These are phyloP conservation scores for Trypanosomatidae sp. DNA, from an alignment of 208 protist species.

Conservation along the genomic window DNA sequence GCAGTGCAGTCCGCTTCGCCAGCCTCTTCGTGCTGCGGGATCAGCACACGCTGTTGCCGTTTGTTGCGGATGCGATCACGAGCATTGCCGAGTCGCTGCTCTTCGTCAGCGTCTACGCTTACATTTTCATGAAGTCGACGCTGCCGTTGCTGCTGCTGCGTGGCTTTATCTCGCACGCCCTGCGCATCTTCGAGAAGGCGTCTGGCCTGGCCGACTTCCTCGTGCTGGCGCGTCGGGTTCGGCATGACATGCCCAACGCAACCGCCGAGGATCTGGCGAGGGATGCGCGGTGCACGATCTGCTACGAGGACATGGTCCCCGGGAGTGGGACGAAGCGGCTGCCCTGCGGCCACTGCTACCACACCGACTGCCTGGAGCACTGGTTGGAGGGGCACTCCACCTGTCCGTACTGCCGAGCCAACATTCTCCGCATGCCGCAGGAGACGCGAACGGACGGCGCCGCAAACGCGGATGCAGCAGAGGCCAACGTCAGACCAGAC, in stretches of 20 bases:
- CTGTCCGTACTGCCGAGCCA: constrained; percentile 83
- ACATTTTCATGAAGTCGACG: constrained; percentile 37
- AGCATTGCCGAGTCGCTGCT: constrained; percentile 37
- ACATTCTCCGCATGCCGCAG: constrained; percentile 39
- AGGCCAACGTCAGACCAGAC: neutral
- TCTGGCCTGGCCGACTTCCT: constrained; percentile 39
- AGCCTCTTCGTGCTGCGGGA: constrained; percentile 21
- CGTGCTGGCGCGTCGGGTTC: constrained; percentile 34
- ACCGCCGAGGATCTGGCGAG: constrained; percentile 54
- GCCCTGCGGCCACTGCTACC: constrained; percentile 85
- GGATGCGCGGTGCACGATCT: constrained; percentile 77
- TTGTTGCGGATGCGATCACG: constrained; percentile 36
- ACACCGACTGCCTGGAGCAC: constrained; percentile 68
- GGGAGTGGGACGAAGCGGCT: constrained; percentile 54
- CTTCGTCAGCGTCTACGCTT: constrained; percentile 49
- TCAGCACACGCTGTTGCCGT: constrained; percentile 37
- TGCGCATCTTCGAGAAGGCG: constrained; percentile 43
- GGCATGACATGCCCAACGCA: constrained; percentile 34
- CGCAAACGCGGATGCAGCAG: neutral
- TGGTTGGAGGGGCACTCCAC: constrained; percentile 80
- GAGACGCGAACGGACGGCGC: neutral
- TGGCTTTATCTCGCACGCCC: constrained; percentile 30
- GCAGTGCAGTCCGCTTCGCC: constrained; percentile 23
- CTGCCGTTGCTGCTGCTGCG: constrained; percentile 59
- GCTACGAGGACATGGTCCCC: constrained; percentile 81